phyloP scores from a whole-genome alignment of 805 yeast genomes.

The Ogataea kodamae region DNA sequence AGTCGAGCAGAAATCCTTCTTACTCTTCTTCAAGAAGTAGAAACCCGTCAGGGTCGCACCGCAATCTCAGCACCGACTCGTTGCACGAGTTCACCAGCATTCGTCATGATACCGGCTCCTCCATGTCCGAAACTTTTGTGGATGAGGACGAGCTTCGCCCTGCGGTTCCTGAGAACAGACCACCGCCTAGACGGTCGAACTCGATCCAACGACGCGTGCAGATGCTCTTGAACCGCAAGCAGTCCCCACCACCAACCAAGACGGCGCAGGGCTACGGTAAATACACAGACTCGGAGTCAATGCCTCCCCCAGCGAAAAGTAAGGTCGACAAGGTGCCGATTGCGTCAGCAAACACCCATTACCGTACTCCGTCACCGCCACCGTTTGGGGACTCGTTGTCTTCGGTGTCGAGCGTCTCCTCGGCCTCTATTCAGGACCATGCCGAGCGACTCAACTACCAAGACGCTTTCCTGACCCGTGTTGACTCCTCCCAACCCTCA shows the following conservation, averaged over 20 bases:
- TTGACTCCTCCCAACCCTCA: constrained; percentile 13
- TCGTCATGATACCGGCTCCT: constrained; percentile 10
- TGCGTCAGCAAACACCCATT: constrained; percentile 13
- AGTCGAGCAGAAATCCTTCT: constrained; percentile 22
- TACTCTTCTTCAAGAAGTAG: constrained; percentile 18
- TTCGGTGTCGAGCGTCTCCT: constrained; percentile 10
- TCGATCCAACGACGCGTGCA: constrained; percentile 57
- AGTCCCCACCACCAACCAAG: constrained; percentile 46
- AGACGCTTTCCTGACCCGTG: constrained; percentile 10
- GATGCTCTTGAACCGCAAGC: constrained; percentile 41
- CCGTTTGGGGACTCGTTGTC: constrained; percentile 17
- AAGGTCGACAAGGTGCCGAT: constrained; percentile 20
- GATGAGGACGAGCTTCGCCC: constrained; percentile 15
- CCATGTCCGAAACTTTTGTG: constrained; percentile 14
- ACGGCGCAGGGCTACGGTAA: constrained; percentile 84
- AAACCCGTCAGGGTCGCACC: constrained; percentile 16
- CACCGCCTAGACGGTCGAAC: constrained; percentile 32
- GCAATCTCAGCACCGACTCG: constrained; percentile 23
- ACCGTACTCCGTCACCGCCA: constrained; percentile 23
- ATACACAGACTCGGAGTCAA: constrained; percentile 45
- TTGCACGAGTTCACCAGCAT: constrained; percentile 20
- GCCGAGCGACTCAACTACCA: constrained; percentile 8
- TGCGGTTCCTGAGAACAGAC: constrained; percentile 18
- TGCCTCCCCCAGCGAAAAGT: constrained; percentile 21
- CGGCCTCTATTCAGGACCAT: constrained; percentile 10